phyloP scores from a whole-genome alignment of 306 rosid genomes.

The Malus orientalis region DNA sequence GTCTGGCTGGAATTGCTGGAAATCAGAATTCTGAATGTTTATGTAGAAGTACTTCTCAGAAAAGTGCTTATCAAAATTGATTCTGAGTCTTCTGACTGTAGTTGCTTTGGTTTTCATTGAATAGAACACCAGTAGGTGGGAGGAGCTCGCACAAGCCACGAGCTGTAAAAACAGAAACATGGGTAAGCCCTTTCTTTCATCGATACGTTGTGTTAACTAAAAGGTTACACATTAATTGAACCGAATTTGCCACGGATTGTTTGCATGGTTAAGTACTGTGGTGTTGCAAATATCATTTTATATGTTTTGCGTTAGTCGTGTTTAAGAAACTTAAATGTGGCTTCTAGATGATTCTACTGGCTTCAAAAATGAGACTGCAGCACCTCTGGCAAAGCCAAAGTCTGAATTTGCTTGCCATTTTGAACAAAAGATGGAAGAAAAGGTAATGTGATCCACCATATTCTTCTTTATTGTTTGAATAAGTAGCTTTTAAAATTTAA shows the following conservation, averaged over 20 bases:
- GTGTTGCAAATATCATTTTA: background rate
- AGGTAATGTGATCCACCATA: conserved; percentile 42
- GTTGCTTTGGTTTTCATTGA: conserved; percentile 18
- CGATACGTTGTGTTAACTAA: background rate
- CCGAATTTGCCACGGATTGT: background rate
- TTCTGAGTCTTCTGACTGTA: background rate
- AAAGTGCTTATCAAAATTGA: no score
- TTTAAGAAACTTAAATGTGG: conserved; percentile 17
- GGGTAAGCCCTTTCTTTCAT: conserved; percentile 38
- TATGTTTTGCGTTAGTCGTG: background rate
- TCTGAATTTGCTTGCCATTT: conserved; percentile 27
- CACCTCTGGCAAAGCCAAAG: no score
- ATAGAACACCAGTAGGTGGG: conserved; percentile 44
- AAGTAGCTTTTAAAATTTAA: conserved; percentile 3
- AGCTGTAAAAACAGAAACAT: conserved; percentile 16
- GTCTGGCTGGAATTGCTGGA: no score
- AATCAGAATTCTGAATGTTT: background rate
- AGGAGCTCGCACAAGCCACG: conserved; percentile 28
- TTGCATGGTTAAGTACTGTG: conserved; percentile 1
- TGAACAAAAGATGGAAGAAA: conserved; percentile 40
- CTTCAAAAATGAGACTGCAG: conserved; percentile 24
- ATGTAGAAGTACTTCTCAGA: background rate
- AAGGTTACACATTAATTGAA: background rate
- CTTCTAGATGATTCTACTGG: conserved; percentile 39
- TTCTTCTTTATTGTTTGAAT: conserved; percentile 11